Evolutionary conservation across 306 rosid species (phyloP).

Genomic region (Quercus gilva): DNA sequence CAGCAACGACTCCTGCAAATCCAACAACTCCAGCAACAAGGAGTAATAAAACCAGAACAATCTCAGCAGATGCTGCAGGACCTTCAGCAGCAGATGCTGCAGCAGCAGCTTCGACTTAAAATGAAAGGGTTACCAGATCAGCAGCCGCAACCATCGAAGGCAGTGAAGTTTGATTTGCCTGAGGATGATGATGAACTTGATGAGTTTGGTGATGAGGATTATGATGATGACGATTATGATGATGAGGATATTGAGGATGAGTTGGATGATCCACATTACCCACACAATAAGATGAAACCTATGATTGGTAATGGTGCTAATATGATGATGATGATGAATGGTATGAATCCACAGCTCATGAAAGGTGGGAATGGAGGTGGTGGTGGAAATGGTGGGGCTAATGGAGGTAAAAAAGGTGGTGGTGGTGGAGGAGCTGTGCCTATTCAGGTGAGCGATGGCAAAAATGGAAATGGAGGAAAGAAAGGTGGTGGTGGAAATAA

Average conservation of each 20-base stretch:
- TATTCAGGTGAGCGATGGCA: slow-evolving; percentile 27
- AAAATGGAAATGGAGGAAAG: slow-evolving; percentile 28
- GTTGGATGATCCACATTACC: slow-evolving; percentile 38
- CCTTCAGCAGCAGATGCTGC: too few relatives aligned
- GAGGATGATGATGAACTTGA: slow-evolving; percentile 40
- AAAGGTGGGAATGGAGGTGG: slow-evolving; percentile 32
- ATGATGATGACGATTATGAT: slow-evolving; percentile 35
- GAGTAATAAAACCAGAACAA: background rate
- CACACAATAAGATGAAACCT: slow-evolving; percentile 43
- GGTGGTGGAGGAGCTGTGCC: slow-evolving; percentile 20
- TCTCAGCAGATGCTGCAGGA: too few relatives aligned
- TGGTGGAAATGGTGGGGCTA: too few relatives aligned
- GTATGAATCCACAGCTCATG: background rate
- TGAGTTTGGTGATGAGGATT: background rate
- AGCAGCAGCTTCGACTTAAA: too few relatives aligned
- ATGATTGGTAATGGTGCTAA: slow-evolving; percentile 32
- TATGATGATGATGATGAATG: slow-evolving; percentile 38
- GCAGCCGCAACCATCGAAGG: slow-evolving; percentile 19
- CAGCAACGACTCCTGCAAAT: slow-evolving; percentile 10
- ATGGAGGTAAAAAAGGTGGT: background rate
- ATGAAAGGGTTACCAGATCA: too few relatives aligned
- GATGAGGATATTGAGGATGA: slow-evolving; percentile 58
- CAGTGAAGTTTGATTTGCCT: slow-evolving; percentile 50
- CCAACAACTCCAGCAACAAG: slow-evolving; percentile 35
- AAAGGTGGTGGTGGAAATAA: slow-evolving; percentile 34